A percentile compares a stretch with the other conserved stretches of the same genome.
phyloP scores from a whole-genome alignment of 768 basidiomycete species.

The Russula brevipes region DNA sequence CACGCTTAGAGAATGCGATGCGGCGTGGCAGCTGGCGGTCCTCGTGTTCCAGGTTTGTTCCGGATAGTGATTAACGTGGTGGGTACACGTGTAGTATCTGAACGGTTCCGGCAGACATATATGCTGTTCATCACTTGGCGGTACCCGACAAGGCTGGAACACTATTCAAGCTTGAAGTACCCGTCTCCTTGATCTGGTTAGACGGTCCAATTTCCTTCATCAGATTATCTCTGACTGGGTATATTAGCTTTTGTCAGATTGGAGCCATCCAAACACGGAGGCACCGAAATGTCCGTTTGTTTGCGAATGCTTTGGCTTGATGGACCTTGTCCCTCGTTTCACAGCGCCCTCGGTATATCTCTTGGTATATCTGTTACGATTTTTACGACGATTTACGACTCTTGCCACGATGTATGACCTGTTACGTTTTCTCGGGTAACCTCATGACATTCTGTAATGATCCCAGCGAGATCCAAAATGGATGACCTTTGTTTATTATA shows the following conservation, averaged over 20 bases:
- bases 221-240: constrained; percentile 17
- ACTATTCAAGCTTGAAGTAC: constrained; percentile 61
- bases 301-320: constrained; percentile 22
- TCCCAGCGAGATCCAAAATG: no score
- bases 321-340: constrained; percentile 32
- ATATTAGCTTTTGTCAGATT: constrained; percentile 32
- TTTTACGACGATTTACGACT: constrained; percentile 31
- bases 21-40: no score
- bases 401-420: constrained; percentile 26
- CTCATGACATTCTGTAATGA: constrained; percentile 19
- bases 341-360: constrained; percentile 29
- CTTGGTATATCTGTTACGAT: constrained; percentile 17
- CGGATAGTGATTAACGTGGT: constrained; percentile 20
- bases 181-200: constrained; percentile 53
- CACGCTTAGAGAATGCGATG: no score
- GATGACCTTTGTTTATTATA: no score
- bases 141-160: constrained; percentile 63
- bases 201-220: constrained; percentile 19
- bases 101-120: constrained; percentile 46
- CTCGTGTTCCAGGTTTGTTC: constrained; percentile 56
- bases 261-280: not conserved
- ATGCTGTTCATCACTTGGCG: constrained; percentile 75
- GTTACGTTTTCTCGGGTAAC: constrained; percentile 19
- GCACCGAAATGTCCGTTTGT: constrained; percentile 15
- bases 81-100: constrained; percentile 14